Percentiles rank a stretch among this genome's conserved stretches.
Evolutionary conservation across 352 stramenopile genomes (phyloP).

Genomic region (Elongisporangium undulatum): DNA sequence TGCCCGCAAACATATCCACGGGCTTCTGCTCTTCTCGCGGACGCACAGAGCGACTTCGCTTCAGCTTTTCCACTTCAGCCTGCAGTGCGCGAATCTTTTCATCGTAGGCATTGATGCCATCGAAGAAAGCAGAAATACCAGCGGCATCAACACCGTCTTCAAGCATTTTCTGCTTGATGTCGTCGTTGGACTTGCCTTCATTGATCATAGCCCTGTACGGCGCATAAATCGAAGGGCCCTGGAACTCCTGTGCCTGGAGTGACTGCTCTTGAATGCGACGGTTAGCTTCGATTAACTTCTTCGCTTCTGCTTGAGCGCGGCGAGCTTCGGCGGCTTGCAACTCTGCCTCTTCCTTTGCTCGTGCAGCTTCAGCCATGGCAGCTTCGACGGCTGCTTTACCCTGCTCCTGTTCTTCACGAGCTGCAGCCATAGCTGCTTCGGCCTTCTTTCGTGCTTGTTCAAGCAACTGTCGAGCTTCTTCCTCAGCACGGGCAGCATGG

Average conservation of each 20-base stretch:
- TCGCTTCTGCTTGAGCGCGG: constrained; percentile 70
- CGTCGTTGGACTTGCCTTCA: constrained; percentile 59
- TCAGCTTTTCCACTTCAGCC: constrained; percentile 81
- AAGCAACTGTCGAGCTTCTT: constrained; percentile 69
- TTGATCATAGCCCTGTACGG: constrained; percentile 68
- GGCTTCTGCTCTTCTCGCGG: constrained; percentile 46
- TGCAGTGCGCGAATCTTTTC: constrained; percentile 79
- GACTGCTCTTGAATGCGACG: constrained; percentile 70
- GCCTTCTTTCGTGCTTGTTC: constrained; percentile 78
- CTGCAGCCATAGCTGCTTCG: constrained; percentile 77
- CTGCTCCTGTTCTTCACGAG: constrained; percentile 72
- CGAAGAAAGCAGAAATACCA: constrained; percentile 75
- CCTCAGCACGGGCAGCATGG: constrained; percentile 59
- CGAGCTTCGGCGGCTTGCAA: constrained; percentile 72
- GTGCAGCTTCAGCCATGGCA: constrained; percentile 75
- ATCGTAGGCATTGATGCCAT: constrained; percentile 81
- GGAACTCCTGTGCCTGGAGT: constrained; percentile 24
- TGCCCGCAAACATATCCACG: constrained; percentile 62
- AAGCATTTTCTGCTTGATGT: constrained; percentile 72
- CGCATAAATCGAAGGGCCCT: constrained; percentile 51
- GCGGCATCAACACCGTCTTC: constrained; percentile 71
- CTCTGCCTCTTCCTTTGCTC: constrained; percentile 76
- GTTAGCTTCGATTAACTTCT: constrained; percentile 84
- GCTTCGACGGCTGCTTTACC: constrained; percentile 81
- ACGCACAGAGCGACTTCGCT: constrained; percentile 44